Evolutionary conservation across 768 basidiomycete genomes (phyloP).

Genomic region (Lactarius vividus): DNA sequence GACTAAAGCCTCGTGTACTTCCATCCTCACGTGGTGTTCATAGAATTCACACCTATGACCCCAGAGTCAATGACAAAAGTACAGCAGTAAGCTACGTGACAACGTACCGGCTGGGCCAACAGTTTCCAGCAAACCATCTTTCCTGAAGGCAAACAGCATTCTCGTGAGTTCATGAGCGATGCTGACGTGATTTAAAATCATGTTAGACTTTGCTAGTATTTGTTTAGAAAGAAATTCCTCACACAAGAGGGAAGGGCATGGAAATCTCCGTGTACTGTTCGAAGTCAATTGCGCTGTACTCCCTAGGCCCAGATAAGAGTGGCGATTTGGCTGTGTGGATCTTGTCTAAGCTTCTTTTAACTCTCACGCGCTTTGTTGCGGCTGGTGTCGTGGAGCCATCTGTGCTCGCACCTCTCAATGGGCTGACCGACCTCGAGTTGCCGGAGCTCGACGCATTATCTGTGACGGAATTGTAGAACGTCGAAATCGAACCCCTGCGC

Average conservation of each 20-base stretch:
- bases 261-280: slow-evolving; percentile 44
- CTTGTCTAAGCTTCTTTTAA: slow-evolving; percentile 67
- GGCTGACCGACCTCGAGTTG: slow-evolving; percentile 16
- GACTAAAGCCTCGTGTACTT: not conserved
- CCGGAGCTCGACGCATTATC: slow-evolving; percentile 27
- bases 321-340: slow-evolving; percentile 53
- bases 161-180: slow-evolving; percentile 80
- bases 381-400: slow-evolving; percentile 2
- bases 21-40: slow-evolving; percentile 58
- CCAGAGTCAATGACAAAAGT: not conserved
- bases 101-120: slow-evolving; percentile 80
- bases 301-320: slow-evolving; percentile 51
- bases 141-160: slow-evolving; percentile 67
- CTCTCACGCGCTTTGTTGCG: slow-evolving; percentile 58
- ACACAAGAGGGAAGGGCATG: slow-evolving; percentile 83
- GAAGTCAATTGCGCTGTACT: slow-evolving; percentile 58
- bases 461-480: slow-evolving; percentile 36
- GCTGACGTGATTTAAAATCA: slow-evolving; percentile 36
- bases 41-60: slow-evolving; percentile 64
- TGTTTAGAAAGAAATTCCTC: slow-evolving; percentile 30
- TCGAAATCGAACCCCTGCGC: slow-evolving; percentile 35
- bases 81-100: not conserved
- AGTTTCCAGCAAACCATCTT: slow-evolving; percentile 81
- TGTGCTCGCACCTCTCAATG: slow-evolving; percentile 15
- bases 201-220: not conserved